A percentile compares a stretch with the other conserved stretches of the same genome.
phyloP scores from a whole-genome alignment of 768 basidiomycete genomes.

The Pleurotus platypus region DNA sequence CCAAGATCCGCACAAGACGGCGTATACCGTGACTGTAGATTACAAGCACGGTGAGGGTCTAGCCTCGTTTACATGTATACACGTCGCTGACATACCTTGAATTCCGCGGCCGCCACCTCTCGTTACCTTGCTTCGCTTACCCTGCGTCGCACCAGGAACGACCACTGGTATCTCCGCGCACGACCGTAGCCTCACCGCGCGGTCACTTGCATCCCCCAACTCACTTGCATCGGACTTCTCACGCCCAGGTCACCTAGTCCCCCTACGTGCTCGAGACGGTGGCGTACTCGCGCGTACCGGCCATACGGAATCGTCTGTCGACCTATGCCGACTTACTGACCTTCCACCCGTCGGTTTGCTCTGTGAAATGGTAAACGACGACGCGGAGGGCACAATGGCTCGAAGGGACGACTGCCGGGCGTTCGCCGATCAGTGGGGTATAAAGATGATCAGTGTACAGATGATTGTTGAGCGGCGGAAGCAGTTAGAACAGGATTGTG shows the following conservation, averaged over 20 bases:
- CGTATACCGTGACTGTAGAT: slow-evolving; percentile 95
- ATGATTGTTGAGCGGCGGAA: slow-evolving; percentile 59
- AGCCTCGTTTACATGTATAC: slow-evolving; percentile 10
- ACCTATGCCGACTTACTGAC: slow-evolving; percentile 77
- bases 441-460: slow-evolving; percentile 95
- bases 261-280: slow-evolving; percentile 80
- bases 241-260: slow-evolving; percentile 94
- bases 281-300: slow-evolving; percentile 87
- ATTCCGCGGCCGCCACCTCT: background rate
- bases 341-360: slow-evolving; percentile 75
- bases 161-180: slow-evolving; percentile 97
- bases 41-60: slow-evolving; percentile 71
- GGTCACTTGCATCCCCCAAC: slow-evolving; percentile 68
- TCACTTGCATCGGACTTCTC: slow-evolving; percentile 68
- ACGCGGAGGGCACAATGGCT: slow-evolving; percentile 89
- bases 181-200: slow-evolving; percentile 86
- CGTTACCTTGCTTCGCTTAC: slow-evolving; percentile 4
- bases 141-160: slow-evolving; percentile 51
- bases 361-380: slow-evolving; percentile 94
- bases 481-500: slow-evolving; percentile 15
- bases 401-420: slow-evolving; percentile 87
- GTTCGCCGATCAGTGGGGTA: slow-evolving; percentile 86
- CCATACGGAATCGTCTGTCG: slow-evolving; percentile 90
- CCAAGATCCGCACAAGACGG: slow-evolving; percentile 87
- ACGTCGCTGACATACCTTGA: background rate